Evolutionary conservation across 2,329 filamentous ascomycete genomes (phyloP), one percentile per base, ranked within the genome.

Genomic region (Aspergillus flavus): DNA sequence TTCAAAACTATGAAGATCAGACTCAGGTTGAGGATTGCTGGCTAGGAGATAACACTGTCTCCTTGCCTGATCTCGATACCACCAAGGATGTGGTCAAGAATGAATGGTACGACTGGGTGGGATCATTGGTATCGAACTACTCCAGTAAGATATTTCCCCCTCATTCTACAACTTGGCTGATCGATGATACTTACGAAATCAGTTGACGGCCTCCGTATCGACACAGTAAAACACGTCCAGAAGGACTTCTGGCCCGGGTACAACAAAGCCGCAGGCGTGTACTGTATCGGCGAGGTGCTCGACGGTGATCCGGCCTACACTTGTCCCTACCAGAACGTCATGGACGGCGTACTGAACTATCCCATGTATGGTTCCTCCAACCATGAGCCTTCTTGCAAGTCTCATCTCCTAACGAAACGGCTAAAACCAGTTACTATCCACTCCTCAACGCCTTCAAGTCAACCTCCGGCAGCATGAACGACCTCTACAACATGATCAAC

Each of bases 11-110:
- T 75, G 71, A 74, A 43, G 76, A 88, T 71, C 79, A 86, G 66
- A 79, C 73, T 1, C 79, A 75, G 23, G 72, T 75, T 3, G 72
- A 77, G 52, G 48, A 75, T 19, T 90, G 88, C 78, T 86, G 84
- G 84, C 76, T 84, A 21, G 84, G 83, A 23, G 81, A 83, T 62
- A 79, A 78, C n/a, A 81, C 79, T 19, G 82, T 86, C n/a, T 80
- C 82, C 0, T 83, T 91, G 0, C 87, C 88, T 0, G 89, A 91
- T 66, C 73, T 91, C 14, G 78, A 86, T 61, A 91, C 89, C 0
- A 81, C 84, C 48, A 78, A 80, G 34, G 59, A 76, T 0, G 73
- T 75, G 1, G 84, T 91, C 11, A 80, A 82, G 30, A 72, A 73
- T 19, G 76, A 85, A 3, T 86, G 85, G 72, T 79, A 86, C 59